Evolutionary conservation across 495 filamentous ascomycete genomes (phyloP), one percentile per base, ranked within the genome.

Genomic region (Apodospora peruviana): DNA sequence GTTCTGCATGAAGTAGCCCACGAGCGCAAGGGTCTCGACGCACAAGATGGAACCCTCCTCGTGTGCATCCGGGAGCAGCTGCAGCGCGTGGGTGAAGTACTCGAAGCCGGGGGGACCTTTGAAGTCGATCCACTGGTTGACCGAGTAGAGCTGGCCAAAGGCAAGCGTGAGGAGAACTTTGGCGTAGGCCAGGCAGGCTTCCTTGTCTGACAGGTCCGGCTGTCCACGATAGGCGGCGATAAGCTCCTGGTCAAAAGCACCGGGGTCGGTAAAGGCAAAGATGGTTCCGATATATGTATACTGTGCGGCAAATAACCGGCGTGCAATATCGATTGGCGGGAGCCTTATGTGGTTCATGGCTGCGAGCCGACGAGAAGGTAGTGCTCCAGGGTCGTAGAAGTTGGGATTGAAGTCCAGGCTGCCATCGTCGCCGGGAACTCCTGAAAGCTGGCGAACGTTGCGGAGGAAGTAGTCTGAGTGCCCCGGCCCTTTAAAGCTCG

Each of bases 1-100:
- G 43, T 73, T 77, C 55, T 76, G 73, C 66, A 77, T 69, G 42
- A 75, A 77, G 51, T 76, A 75, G n/a, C 71, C 75, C 3, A 75
- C 66, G 45, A 76, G 72, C 23, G 72, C 71, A 1, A 78, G 53
- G 0, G 73, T 72, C 52, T 78, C 75, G 16, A 77, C 71, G 40
- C 74, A 75, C 22, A 73, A 64, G 10, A 78, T 71, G 0, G 72
- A 76, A 1, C 71, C 72, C 20, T 74, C 67, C 50, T 78, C 75
- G 51, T 76, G 70, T 5, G 73, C 66, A 38, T 77, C 72, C 11
- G 73, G 74, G 10, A 78, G 58, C 14, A 76, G 70, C 16, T 71
- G 63, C 22, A 76, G 38, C 0, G 75, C 74, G 45, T 72, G 56
- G 47, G 69, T 66, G 47, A 77, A 78, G 45, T 71, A 77, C 20